A percentile compares a stretch with the other conserved stretches of the same genome.
Evolutionary conservation across 257 asterid species (phyloP).

Genomic region (Solanum tarapatanum): DNA sequence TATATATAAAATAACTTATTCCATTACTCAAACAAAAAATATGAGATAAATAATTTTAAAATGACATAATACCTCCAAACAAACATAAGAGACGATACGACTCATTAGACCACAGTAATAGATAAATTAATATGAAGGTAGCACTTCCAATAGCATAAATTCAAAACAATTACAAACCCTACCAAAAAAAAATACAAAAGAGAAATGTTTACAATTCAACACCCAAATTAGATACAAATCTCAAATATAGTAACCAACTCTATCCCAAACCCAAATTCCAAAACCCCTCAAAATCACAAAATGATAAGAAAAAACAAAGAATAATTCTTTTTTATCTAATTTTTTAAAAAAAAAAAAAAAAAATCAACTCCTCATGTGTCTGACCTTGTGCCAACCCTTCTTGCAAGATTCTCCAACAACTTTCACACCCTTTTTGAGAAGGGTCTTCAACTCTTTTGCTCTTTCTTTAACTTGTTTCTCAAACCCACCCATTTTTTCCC

Average conservation of each 20-base stretch:
- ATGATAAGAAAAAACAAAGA: not conserved
- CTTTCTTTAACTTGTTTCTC: conserved; percentile 45
- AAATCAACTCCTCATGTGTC: conserved; percentile 9
- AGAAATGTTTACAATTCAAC: not conserved
- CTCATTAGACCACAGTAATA: not conserved
- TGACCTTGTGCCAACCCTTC: conserved; percentile 67
- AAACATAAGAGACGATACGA: no score
- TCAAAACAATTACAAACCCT: not conserved
- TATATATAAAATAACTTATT: no score
- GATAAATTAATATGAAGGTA: not conserved
- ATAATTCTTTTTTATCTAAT: not conserved
- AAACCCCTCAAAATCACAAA: not conserved
- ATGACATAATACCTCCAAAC: no score
- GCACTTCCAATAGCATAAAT: not conserved
- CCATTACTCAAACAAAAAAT: no score
- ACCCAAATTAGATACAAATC: not conserved
- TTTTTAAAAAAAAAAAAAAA: not conserved
- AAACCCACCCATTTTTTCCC: conserved; percentile 28
- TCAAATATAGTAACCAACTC: not conserved
- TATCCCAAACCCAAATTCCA: not conserved
- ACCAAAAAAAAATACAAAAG: not conserved
- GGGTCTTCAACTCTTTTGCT: conserved; percentile 18
- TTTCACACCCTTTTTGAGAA: conserved; percentile 46
- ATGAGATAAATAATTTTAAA: no score
- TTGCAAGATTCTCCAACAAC: conserved; percentile 38